A percentile compares a stretch with the other conserved stretches of the same genome.
phyloP scores from a whole-genome alignment of 495 filamentous ascomycete genomes.

The Talaromyces ruber region DNA sequence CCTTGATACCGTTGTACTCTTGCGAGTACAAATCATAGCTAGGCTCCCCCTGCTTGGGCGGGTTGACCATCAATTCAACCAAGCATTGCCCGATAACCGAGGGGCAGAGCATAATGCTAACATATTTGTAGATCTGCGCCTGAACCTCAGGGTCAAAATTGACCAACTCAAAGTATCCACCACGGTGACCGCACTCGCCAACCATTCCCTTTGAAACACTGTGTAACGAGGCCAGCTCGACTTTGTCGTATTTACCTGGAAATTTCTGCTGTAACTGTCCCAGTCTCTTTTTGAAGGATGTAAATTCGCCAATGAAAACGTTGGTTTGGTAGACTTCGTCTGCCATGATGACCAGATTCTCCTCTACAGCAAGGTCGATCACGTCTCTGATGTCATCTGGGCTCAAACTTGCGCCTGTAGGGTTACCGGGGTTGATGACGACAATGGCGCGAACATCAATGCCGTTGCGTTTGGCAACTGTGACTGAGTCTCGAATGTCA shows the following conservation, averaged over 20 bases:
- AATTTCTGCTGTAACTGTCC: conserved; percentile 70
- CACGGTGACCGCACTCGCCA: conserved; percentile 94
- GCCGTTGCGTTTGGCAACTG: conserved; percentile 62
- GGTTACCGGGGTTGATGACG: conserved; percentile 97
- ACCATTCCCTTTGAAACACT: conserved; percentile 95
- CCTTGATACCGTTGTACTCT: conserved; percentile 75
- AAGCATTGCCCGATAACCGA: conserved; percentile 94
- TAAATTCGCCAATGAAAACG: conserved; percentile 86
- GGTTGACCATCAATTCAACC: conserved; percentile 95
- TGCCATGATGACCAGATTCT: conserved; percentile 82
- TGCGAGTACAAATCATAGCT: conserved; percentile 72
- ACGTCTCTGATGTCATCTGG: conserved; percentile 72
- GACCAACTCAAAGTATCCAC: conserved; percentile 91
- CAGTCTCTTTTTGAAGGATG: conserved; percentile 87
- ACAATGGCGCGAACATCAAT: conserved; percentile 86
- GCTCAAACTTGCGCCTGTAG: conserved; percentile 78
- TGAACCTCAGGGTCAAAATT: conserved; percentile 80
- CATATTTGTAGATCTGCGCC: conserved; percentile 96
- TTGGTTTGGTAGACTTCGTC: conserved; percentile 99
- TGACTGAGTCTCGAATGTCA: conserved; percentile 61
- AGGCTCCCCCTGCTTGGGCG: conserved; percentile 70
- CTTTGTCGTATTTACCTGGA: conserved; percentile 66
- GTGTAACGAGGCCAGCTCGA: conserved; percentile 84
- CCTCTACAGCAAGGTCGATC: conserved; percentile 72
- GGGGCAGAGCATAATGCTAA: conserved; percentile 89